Percentiles rank a stretch among this genome's conserved stretches.
Evolutionary conservation across 192 early-diverging fungal genomes (phyloP).

Genomic region (Coemansia sp.): DNA sequence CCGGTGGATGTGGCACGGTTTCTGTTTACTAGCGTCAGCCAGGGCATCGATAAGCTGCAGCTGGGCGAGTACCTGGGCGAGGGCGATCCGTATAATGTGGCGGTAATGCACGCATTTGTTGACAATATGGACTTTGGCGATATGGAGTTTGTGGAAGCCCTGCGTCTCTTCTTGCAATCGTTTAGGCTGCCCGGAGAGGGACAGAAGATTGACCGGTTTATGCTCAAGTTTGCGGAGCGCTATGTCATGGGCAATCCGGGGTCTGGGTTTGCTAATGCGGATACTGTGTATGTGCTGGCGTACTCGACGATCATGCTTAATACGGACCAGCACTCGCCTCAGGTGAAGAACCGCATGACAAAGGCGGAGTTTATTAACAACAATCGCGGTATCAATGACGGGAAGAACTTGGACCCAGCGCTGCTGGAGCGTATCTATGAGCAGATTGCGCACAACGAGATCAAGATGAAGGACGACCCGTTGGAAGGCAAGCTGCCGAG

Average conservation of each 20-base stretch:
- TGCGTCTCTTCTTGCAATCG: slow-evolving; percentile 79
- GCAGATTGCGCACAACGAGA: slow-evolving; percentile 80
- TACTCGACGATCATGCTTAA: slow-evolving; percentile 94
- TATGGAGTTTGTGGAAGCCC: slow-evolving; percentile 73
- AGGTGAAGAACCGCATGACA: slow-evolving; percentile 84
- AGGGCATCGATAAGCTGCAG: slow-evolving; percentile 82
- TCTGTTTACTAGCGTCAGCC: slow-evolving; percentile 59
- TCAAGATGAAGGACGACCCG: slow-evolving; percentile 90
- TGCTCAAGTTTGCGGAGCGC: slow-evolving; percentile 96
- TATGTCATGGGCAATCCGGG: slow-evolving; percentile 81
- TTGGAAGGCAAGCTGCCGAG: slow-evolving; percentile 33
- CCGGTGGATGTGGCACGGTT: slow-evolving; percentile 75
- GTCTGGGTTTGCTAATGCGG: slow-evolving; percentile 79
- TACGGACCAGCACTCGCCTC: slow-evolving; percentile 87
- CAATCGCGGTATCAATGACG: slow-evolving; percentile 92
- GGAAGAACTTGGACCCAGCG: slow-evolving; percentile 69
- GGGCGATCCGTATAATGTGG: slow-evolving; percentile 86
- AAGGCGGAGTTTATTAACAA: slow-evolving; percentile 83
- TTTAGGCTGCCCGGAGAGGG: slow-evolving; percentile 92
- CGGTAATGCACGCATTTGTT: slow-evolving; percentile 96
- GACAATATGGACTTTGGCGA: slow-evolving; percentile 81
- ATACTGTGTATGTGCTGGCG: slow-evolving; percentile 90
- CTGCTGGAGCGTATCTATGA: slow-evolving; percentile 76
- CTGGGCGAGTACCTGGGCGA: slow-evolving; percentile 94
- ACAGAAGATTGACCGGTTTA: slow-evolving; percentile 96